Base-by-base conservation (phyloP, 2,329 filamentous ascomycete genomes). In the Cryphonectria radicalis region DNA sequence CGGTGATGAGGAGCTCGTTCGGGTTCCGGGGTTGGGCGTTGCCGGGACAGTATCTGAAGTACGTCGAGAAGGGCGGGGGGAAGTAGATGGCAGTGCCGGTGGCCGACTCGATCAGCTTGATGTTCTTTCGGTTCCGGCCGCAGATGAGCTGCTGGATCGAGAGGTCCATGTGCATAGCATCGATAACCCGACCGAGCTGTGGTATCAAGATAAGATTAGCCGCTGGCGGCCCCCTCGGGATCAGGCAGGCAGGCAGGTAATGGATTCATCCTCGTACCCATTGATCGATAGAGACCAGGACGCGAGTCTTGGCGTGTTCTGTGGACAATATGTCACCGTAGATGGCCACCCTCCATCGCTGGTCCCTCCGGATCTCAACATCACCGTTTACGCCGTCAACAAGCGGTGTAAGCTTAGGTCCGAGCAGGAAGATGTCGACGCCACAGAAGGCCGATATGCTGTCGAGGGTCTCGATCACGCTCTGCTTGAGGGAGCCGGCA, bases 1-100 rank as follows among this genome's bases (percentile, higher is more conserved):
- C 96, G 3, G 96, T 98, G 78, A 99, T 97, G 81, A 96, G 97
- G 73, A 99, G 93, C 78, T 98, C 93, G 78, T 94, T 91, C 46
- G 95, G 92, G 67, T 94, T 93, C 75, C 96, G 91, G 71, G 93
- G 90, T 70, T 90, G 90, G 28, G 94, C 94, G 75, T 93, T 93
- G 10, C 90, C 90, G 1, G 95, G 95, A 68, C 91, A 93, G 80
- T 97, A 99, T 72, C 93, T 92, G 79, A 96, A 98, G 74, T 98
- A 91, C 72, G 92, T 91, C 19, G 95, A 95, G 79, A 98, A 98
- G 0, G 95, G 92, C 10, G 95, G 94, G 40, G 96, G 96, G 79
- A 99, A 98, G 83, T 99, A 99, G 77, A 99, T 98, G 74, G 96
- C 95, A 11, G 96, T 98, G 77, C 95, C 94, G 19, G 96, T 98